Conservation (phyloP, 306 rosid species). For the Prunus dulcis region DNA sequence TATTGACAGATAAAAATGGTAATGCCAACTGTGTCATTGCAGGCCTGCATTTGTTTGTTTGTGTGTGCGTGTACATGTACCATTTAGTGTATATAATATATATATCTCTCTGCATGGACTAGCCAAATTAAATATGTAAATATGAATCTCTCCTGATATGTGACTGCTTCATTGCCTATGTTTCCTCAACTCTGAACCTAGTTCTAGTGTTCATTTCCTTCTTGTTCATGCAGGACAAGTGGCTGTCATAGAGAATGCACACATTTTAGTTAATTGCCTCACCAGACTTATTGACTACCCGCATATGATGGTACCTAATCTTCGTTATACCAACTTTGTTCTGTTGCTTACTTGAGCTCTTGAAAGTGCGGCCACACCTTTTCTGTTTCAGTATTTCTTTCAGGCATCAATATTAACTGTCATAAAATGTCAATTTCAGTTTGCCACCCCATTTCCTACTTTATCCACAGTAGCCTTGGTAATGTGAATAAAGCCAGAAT, state of each 20-base stretch:
- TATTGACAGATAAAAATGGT: constrained; percentile 77
- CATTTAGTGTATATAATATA: background rate
- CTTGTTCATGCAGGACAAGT: constrained; percentile 62
- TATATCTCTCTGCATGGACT: background rate
- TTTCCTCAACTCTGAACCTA: background rate
- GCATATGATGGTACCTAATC: constrained; percentile 66
- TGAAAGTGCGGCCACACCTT: background rate
- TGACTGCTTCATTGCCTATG: background rate
- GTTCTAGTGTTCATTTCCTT: background rate
- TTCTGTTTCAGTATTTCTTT: background rate
- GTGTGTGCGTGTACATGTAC: background rate
- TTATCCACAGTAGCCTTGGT: no score
- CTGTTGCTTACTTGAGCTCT: constrained; percentile 21
- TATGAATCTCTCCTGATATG: background rate
- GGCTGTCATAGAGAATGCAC: constrained; percentile 68
- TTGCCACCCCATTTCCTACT: background rate
- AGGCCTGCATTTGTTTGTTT: background rate
- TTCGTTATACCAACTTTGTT: constrained; percentile 16
- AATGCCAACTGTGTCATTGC: constrained; percentile 22
- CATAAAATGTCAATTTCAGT: background rate
- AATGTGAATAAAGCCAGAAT: background rate
- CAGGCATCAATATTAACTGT: background rate
- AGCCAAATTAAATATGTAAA: background rate
- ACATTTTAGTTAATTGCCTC: constrained; percentile 52
- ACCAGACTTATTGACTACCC: constrained; percentile 60